Conservation (phyloP, 2,329 filamentous ascomycete species). For the Macrophomina phaseolina region DNA sequence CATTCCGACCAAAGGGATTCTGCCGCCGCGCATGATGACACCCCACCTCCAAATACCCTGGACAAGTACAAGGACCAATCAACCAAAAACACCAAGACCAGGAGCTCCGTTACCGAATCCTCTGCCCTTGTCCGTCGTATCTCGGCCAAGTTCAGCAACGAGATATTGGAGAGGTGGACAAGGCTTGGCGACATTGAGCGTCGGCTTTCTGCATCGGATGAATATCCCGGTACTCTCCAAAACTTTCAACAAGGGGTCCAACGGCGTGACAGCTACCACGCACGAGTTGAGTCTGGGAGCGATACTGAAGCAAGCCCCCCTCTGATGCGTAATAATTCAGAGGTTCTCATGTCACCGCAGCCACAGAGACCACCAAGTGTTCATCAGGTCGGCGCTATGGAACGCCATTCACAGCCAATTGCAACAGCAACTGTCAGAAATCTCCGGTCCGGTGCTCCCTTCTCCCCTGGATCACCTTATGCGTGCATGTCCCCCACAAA, state of each 20-base stretch:
- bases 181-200: constrained; percentile 40
- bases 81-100: not conserved
- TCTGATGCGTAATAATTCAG: not conserved
- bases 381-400: constrained; percentile 11
- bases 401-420: constrained; percentile 1
- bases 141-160: constrained; percentile 12
- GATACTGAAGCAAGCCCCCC: not conserved
- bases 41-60: constrained; percentile 11
- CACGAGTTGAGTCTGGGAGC: constrained; percentile 29
- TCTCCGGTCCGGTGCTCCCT: not conserved
- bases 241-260: constrained; percentile 44
- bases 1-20: constrained; percentile 22
- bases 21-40: not conserved
- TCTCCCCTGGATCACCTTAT: constrained; percentile 33
- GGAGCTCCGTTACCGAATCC: constrained; percentile 5
- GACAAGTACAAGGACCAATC: constrained; percentile 22
- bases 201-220: constrained; percentile 33
- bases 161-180: constrained; percentile 42
- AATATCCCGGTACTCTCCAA: constrained; percentile 28
- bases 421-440: not conserved
- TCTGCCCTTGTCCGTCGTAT: constrained; percentile 16
- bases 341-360: constrained; percentile 12
- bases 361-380: constrained; percentile 16
- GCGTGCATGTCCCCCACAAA: constrained; percentile 29
- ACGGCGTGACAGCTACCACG: constrained; percentile 41